Evolutionary conservation across 2,329 filamentous ascomycete species (phyloP).

Genomic region (Fusarium hostae): DNA sequence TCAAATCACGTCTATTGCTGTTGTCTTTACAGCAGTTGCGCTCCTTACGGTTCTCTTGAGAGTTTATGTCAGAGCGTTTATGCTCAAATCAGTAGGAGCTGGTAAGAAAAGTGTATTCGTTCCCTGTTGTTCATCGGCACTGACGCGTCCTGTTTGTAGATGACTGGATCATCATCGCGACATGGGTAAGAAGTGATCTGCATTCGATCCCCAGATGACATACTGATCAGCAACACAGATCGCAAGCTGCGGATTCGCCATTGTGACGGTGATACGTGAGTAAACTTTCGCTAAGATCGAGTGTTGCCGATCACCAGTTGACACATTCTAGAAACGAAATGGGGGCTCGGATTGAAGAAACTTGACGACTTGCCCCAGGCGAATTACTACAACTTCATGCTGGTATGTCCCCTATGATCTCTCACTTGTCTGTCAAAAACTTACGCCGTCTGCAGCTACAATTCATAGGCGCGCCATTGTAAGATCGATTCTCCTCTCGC

Average conservation of each 20-base stretch:
- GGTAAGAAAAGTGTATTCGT: background rate
- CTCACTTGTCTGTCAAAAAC: background rate
- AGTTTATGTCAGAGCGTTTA: conserved; percentile 20
- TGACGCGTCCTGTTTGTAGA: conserved; percentile 11
- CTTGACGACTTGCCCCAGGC: conserved; percentile 51
- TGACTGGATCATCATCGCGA: conserved; percentile 33
- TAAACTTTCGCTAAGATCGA: background rate
- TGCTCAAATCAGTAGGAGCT: conserved; percentile 29
- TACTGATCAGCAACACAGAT: conserved; percentile 34
- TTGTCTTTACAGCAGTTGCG: conserved; percentile 17
- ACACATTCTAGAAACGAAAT: conserved; percentile 54
- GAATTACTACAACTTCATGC: conserved; percentile 51
- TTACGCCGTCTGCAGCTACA: conserved; percentile 44
- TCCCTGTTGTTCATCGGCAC: background rate
- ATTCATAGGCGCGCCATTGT: conserved; percentile 57
- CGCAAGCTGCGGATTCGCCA: conserved; percentile 49
- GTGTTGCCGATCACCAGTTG: background rate
- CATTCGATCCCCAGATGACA: background rate
- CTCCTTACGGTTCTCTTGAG: conserved; percentile 10
- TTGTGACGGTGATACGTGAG: conserved; percentile 52
- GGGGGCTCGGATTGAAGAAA: conserved; percentile 52
- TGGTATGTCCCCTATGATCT: background rate
- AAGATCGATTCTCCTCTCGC: conserved; percentile 10
- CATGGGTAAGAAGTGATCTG: conserved; percentile 21
- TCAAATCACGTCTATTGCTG: conserved; percentile 15